Base-by-base conservation (phyloP, 371 early-diverging fungal species). In the Dinochytrium kinnereticum region DNA sequence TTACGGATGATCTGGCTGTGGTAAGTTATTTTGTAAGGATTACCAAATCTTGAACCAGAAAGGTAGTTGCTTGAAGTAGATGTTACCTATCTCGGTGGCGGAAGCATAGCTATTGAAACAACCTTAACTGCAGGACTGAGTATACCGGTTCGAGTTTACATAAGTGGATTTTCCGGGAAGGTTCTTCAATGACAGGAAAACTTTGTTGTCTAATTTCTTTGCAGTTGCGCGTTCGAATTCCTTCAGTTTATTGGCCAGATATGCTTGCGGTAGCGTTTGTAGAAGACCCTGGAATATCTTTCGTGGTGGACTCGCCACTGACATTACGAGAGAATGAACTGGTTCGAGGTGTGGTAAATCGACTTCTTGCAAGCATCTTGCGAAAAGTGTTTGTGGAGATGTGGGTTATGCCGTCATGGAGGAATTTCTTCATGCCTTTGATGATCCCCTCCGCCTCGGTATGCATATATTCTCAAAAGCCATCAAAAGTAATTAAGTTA, bases 321-420 rank as follows among this genome's bases (percentile, higher is more conserved):
- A 86, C 87, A 0, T 77, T 83, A 13, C 51, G 78, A 55, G 83
- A 82, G 33, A 85, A 79, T 68, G 82, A 82, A 64, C 49, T 79
- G 68, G 59, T 86, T 28, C 72, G 83, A 1, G 78, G 78, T 3
- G 78, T 86, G 76, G 81, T 86, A 30, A 84, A 84, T 65, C 71
- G 69, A 61, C 64, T 84, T 21, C 55, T 86, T 0, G 74, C 79
- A 7, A 75, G 74, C 5, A 74, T 86, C 28, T 68, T 85, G 19
- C 61, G 85, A 0, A 82, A 81, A 59, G 74, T 81, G n/a, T 86
- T 86, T 66, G 26, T 86, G 69, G 87, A 86, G 51, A 69, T 79
- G 71, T 86, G 87, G 87, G 85, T 85, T 31, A 66, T 85, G 37
- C 87, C 87, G 10, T 64, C 76, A 10, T 86, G 85, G 84, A 55